Conservation (phyloP, 1,139 yeast genomes). For the Candida freyschussii region DNA sequence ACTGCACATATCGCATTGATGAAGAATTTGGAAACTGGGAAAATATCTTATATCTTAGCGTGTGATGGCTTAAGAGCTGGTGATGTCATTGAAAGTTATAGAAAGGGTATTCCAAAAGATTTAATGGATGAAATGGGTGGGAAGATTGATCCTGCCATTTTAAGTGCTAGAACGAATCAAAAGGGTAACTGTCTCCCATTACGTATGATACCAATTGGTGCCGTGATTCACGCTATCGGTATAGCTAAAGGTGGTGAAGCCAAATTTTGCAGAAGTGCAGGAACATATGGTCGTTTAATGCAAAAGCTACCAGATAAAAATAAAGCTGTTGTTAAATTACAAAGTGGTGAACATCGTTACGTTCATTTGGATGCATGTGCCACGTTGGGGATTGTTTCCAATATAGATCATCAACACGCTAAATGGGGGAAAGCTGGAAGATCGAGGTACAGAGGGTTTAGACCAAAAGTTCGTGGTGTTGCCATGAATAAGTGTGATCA, state of each 20-base stretch:
- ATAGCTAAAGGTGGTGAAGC: constrained; percentile 77
- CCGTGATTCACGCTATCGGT: constrained; percentile 85
- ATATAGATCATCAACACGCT: constrained; percentile 85
- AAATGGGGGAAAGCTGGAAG: constrained; percentile 98
- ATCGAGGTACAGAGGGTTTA: constrained; percentile 83
- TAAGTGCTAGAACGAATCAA: constrained; percentile 82
- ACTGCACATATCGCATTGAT: constrained; percentile 89
- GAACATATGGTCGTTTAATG: constrained; percentile 85
- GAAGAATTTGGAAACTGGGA: constrained; percentile 56
- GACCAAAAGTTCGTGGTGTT: constrained; percentile 97
- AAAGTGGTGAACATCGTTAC: constrained; percentile 92
- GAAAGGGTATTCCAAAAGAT: constrained; percentile 80
- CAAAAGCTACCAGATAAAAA: constrained; percentile 70
- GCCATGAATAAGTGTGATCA: constrained; percentile 98
- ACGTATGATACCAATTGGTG: constrained; percentile 88
- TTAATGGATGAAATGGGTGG: constrained; percentile 82
- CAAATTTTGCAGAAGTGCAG: constrained; percentile 89
- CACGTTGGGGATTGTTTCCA: constrained; percentile 92
- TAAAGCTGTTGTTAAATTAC: constrained; percentile 74
- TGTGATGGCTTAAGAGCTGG: constrained; percentile 92
- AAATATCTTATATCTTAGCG: constrained; percentile 77
- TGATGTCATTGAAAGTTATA: constrained; percentile 82
- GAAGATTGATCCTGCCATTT: constrained; percentile 83
- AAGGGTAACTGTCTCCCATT: constrained; percentile 95
- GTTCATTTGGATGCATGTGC: constrained; percentile 86